Percentiles rank a stretch among this genome's conserved stretches.
These are phyloP conservation scores for Phytomonas francai DNA, from an alignment of 208 protist genomes.

Conservation along the genomic window DNA sequence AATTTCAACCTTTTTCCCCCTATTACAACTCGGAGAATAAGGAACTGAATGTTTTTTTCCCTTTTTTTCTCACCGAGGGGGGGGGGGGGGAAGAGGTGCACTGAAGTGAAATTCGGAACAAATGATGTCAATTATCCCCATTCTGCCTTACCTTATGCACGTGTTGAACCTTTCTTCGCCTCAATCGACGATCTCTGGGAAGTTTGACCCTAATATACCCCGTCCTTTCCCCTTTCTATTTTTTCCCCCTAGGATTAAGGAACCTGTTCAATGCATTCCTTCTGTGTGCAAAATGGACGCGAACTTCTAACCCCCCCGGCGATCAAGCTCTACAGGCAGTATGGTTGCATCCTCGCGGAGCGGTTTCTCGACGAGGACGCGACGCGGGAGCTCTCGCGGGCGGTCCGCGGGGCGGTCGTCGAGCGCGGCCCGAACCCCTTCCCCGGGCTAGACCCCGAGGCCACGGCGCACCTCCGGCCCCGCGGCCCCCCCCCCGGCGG, in stretches of 20 bases:
- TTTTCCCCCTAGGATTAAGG: neutral
- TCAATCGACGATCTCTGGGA: neutral
- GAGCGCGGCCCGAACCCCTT: conserved; percentile 37
- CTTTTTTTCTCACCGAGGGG: neutral
- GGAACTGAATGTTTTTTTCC: neutral
- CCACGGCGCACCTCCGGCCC: neutral
- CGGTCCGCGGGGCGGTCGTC: conserved; percentile 21
- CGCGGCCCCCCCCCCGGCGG: too few species aligned
- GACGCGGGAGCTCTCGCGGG: conserved; percentile 19
- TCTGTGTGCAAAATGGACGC: conserved; percentile 25
- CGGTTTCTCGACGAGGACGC: conserved; percentile 20
- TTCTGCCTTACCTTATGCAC: neutral
- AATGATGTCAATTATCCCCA: conserved; percentile 1
- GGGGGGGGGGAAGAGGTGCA: neutral
- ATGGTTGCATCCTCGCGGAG: conserved; percentile 45
- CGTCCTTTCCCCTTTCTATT: conserved; percentile 1
- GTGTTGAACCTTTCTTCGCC: conserved; percentile 4
- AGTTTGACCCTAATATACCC: neutral
- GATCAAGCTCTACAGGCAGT: conserved; percentile 53
- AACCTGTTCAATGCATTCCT: conserved; percentile 10
- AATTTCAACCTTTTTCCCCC: neutral
- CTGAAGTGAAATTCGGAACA: conserved; percentile 3
- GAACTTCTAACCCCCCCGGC: conserved; percentile 30
- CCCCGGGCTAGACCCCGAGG: conserved; percentile 42
- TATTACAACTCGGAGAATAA: neutral